These are phyloP conservation scores for Pythium aquatile DNA, from an alignment of 352 stramenopile genomes.

Conservation along the genomic window DNA sequence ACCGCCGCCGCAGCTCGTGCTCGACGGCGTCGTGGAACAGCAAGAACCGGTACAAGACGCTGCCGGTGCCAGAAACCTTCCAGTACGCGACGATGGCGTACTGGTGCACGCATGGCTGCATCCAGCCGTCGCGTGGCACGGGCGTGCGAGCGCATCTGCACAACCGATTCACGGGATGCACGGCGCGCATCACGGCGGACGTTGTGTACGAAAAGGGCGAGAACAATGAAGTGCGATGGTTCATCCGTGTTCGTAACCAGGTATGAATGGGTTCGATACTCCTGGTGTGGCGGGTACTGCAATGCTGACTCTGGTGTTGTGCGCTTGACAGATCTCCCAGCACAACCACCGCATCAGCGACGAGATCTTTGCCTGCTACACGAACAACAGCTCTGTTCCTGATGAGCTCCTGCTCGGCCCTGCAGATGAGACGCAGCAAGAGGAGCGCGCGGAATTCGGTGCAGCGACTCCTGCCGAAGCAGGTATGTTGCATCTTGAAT, in stretches of 20 bases:
- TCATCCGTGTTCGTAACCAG: constrained; percentile 77
- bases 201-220: constrained; percentile 65
- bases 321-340: constrained; percentile 46
- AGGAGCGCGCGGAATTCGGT: constrained; percentile 4
- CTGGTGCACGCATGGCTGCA: constrained; percentile 83
- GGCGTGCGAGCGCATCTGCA: constrained; percentile 74
- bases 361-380: constrained; percentile 78
- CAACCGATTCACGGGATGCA: constrained; percentile 79
- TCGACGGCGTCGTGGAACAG: constrained; percentile 74
- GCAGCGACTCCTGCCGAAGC: background rate
- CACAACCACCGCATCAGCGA: constrained; percentile 79
- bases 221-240: constrained; percentile 50
- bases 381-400: constrained; percentile 76
- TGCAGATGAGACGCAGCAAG: constrained; percentile 12
- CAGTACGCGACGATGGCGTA: constrained; percentile 84
- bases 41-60: constrained; percentile 75
- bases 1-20: constrained; percentile 65
- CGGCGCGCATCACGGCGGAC: constrained; percentile 66
- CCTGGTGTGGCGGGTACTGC: background rate
- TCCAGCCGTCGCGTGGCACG: constrained; percentile 67
- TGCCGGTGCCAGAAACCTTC: constrained; percentile 63
- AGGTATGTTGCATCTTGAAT: background rate
- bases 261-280: constrained; percentile 16
- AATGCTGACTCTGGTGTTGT: background rate
- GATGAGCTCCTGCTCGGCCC: constrained; percentile 61